Evolutionary conservation across 192 early-diverging fungal genomes (phyloP), one percentile per base, ranked within the genome.

Genomic region (Umbelopsis vinacea): DNA sequence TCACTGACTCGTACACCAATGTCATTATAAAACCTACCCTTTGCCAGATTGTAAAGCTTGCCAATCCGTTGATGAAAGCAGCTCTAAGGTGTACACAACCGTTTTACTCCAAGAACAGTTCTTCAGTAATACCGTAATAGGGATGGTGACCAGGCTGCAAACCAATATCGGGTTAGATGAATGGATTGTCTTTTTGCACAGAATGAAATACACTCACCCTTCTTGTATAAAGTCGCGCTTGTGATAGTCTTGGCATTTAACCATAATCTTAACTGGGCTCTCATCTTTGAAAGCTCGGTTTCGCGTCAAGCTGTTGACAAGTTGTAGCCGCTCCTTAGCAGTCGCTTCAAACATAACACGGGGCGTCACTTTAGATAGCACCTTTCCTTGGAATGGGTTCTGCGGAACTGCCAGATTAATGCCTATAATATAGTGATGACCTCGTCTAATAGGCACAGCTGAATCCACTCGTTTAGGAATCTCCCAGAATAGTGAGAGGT

Each of bases 371-470:
- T 81, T 78, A 29, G 86, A 80, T 71, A 84, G 81, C 55, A 81
- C 57, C 23, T 80, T 69, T 60, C 81, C 87, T 70, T 84, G 85
- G 72, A 92, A 84, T 10, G 88, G 90, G 69, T 91, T 89, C 67
- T 89, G 86, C 22, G 89, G 94, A 24, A 96, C 87, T 6, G 91
- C 90, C 6, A 96, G 77, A 71, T 97, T 96, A 53, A 96, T 95
- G 19, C 96, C 96, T 23, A 93, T 91, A 66, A 97, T 94, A 52
- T 93, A 95, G 68, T 97, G 95, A 74, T 98, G 95, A 1, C 97
- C 96, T 40, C 82, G 82, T 19, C 57, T 1, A 6, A 35, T 17
- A 22, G 57, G 33, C 19, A 35, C 14, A 37, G 57, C 29, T 19
- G 57, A 63, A 37, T 63, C 57, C 2, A 33, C 57, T 0, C 81